phyloP scores from a whole-genome alignment of 257 asterid species.

The Salvia miltiorrhiza region DNA sequence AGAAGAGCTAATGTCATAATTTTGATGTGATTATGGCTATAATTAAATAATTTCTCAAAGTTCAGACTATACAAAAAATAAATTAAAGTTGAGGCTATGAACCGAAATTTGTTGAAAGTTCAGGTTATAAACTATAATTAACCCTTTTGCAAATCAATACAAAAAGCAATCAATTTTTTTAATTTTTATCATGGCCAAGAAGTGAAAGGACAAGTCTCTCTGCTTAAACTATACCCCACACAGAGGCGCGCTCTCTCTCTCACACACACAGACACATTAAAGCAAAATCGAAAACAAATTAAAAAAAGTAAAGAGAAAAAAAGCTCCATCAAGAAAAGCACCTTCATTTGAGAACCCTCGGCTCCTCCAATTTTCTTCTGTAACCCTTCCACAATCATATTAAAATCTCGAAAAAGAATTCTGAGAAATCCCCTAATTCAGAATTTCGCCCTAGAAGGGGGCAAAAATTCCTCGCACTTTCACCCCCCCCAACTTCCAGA shows the following conservation, averaged over 20 bases:
- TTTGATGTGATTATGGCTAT: no score
- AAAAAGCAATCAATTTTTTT: no score
- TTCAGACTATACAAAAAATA: no score
- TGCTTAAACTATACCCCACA: no score
- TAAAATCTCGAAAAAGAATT: not conserved
- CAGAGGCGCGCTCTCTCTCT: no score
- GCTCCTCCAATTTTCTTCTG: constrained; percentile 24
- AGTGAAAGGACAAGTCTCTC: not conserved
- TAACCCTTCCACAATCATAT: constrained; percentile 17
- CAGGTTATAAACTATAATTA: no score
- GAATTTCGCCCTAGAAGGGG: not conserved
- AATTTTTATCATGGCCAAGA: not conserved
- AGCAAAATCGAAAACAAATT: not conserved
- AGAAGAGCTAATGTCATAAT: no score
- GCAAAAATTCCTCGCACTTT: constrained; percentile 6
- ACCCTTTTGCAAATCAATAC: no score
- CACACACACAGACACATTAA: not conserved
- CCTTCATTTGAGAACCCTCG: constrained; percentile 33
- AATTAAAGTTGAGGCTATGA: no score
- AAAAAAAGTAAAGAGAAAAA: not conserved
- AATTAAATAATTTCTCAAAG: no score
- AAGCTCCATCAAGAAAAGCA: constrained; percentile 41
- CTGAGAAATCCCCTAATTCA: constrained; percentile 1
- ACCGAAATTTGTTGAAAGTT: no score
- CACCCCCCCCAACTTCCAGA: constrained; percentile 23